Base-by-base conservation (phyloP, 768 basidiomycete species). In the Inosperma sp. region DNA sequence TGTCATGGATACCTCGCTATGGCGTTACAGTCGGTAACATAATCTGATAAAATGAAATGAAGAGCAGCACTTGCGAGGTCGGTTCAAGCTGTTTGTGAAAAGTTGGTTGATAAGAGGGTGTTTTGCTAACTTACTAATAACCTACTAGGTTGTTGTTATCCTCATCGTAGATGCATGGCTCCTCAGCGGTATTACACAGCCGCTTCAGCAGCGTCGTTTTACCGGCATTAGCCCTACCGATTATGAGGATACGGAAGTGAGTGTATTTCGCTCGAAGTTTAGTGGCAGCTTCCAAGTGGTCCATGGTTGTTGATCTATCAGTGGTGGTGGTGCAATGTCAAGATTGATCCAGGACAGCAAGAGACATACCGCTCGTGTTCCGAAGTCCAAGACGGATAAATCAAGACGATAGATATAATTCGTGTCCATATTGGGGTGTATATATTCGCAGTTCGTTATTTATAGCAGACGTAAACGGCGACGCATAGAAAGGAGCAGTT, bases 121-220 rank as follows among this genome's bases (percentile, higher is more conserved):
- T 16, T 16, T 29, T 16, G 37, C 7, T 17, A 44, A 30, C n/a
- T n/a, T n/a, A 13, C 16, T 22, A 21, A 22, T 44, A 14, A 10
- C 42, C 7, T 30, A 45, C 21, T 4, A n/a, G n/a, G n/a, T 46
- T 16, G 54, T 62, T 55, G n/a, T 54, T 57, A 31, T 72, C 62
- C n/a, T n/a, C n/a, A n/a, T n/a, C n/a, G n/a, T n/a, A n/a, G n/a
- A n/a, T n/a, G n/a, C n/a, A n/a, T 0, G 70, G 69, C 3, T 65
- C 59, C 7, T 71, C 66, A 1, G 52, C 61, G 5, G 68, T 64
- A 47, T 67, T 62, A 55, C 71, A 72, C 7, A 75, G 62, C 41
- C 62, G 65, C 55, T 71, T 62, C 14, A 72, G 59, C 17, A 74
- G 58, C 0, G 73, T 74, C 0, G 71, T 74, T 53, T 74, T 74